Conservation (phyloP, 208 protist genomes). For the Trypanosoma conorhini region DNA sequence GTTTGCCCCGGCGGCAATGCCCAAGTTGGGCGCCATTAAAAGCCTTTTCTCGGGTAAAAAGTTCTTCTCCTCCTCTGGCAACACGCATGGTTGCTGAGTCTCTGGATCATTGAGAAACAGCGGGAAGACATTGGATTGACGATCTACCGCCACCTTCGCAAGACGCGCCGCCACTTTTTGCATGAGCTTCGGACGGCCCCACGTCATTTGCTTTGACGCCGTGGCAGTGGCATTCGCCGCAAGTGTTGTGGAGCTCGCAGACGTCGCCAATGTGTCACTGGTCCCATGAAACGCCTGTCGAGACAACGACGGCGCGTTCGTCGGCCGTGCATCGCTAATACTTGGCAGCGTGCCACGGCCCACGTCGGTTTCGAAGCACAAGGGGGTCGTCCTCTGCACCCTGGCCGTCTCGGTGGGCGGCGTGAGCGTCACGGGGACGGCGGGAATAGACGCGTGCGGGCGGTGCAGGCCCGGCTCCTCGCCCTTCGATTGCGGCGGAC, state of each 20-base stretch:
- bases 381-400: background rate
- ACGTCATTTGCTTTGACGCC: background rate
- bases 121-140: slow-evolving; percentile 33
- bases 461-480: background rate
- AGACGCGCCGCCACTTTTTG: slow-evolving; percentile 27
- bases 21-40: slow-evolving; percentile 25
- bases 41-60: slow-evolving; percentile 9
- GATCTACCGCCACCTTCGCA: slow-evolving; percentile 20
- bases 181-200: slow-evolving; percentile 17
- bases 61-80: slow-evolving; percentile 9
- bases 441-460: background rate
- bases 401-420: too few species aligned
- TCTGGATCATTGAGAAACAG: slow-evolving; percentile 27
- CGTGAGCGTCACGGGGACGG: background rate
- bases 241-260: background rate
- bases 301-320: background rate
- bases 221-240: background rate
- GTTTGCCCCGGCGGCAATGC: slow-evolving; percentile 28
- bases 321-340: background rate
- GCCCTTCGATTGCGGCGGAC: slow-evolving; percentile 11
- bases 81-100: background rate
- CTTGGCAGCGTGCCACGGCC: background rate
- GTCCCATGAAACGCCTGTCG: background rate
- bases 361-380: background rate
- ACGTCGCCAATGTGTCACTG: background rate